Base-by-base conservation (phyloP, 306 rosid species). In the Cercis canadensis region DNA sequence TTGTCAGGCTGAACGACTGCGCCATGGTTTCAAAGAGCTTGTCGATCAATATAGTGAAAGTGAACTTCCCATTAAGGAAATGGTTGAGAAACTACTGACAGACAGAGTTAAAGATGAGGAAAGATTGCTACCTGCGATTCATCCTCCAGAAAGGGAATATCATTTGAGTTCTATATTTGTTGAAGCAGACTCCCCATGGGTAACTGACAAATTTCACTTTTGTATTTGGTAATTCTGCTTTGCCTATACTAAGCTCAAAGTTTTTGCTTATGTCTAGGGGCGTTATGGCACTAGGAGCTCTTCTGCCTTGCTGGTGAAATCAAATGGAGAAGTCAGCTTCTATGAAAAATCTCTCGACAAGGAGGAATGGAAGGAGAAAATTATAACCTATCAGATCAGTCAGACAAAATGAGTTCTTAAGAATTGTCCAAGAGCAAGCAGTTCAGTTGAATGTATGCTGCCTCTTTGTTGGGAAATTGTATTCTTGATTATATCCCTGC, bases 211-310 rank as follows among this genome's bases (percentile, higher is more conserved):
- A 18, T 46, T 55, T 55, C 33, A 49, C 39, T 56, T 68, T 7
- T 21, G 39, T 76, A 2, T 45, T 4, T 44, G 9, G 57, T 58
- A 57, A 13, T 47, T 76, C 70, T 67, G 50, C 61, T 76, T 70
- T 67, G 55, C 61, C 37, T 56, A 52, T 9, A 24, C 3, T 7
- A 34, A 49, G 51, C 71, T 77, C 46, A 62, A 59, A 70, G 21
- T 29, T 33, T 53, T 51, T 49, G 15, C 8, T 66, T 49, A 15
- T 71, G 57, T 31, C 29, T 74, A 90, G 98, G 96, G 85, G 17
- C 79, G 49, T 29, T 93, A 83, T 80, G 98, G 98, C 67, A 93
- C 98, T 63, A 76, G 94, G 84, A 90, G 94, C 88, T 80, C 86
- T 33, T 87, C 96, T 62, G 93, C 88, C 31, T 32, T 90, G 65